These are phyloP conservation scores for Poteriospumella lacustris DNA, from an alignment of 108 stramenopile species.

Conservation along the genomic window DNA sequence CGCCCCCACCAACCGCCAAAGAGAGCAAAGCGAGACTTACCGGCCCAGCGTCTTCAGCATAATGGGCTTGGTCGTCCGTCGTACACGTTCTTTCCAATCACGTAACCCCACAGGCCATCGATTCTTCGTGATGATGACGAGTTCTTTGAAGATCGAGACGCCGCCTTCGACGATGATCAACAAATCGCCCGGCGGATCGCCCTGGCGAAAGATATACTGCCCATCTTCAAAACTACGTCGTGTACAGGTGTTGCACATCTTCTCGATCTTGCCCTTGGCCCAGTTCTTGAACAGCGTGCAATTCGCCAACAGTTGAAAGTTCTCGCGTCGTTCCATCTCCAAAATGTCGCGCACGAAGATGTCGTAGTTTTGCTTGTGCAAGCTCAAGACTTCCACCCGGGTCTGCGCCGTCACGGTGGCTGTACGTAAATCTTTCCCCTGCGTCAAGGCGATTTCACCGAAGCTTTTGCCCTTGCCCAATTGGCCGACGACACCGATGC, in stretches of 20 bases:
- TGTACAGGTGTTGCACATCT: neutral
- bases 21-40: neutral
- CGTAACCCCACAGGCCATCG: neutral
- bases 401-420: conserved; percentile 15
- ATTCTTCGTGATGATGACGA: conserved; percentile 6
- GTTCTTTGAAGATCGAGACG: neutral
- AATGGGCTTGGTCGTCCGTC: neutral
- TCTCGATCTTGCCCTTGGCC: neutral
- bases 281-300: conserved; percentile 17
- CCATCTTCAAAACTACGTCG: neutral
- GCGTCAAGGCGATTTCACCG: conserved; percentile 27
- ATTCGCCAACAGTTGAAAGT: neutral
- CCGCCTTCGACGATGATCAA: neutral
- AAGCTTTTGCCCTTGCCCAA: conserved; percentile 15
- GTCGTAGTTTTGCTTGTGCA: conserved; percentile 13
- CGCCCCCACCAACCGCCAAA: too few relatives aligned
- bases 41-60: neutral
- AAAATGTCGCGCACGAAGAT: conserved; percentile 4
- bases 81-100: neutral
- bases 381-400: conserved; percentile 2
- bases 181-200: neutral
- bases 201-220: conserved; percentile 2
- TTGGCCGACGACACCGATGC: conserved; percentile 9
- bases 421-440: conserved; percentile 23
- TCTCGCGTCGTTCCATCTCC: conserved; percentile 16